A percentile compares a stretch with the other conserved stretches of the same genome.
phyloP scores from a whole-genome alignment of 192 early-diverging fungal genomes.

The Helicostylum pulchrum region DNA sequence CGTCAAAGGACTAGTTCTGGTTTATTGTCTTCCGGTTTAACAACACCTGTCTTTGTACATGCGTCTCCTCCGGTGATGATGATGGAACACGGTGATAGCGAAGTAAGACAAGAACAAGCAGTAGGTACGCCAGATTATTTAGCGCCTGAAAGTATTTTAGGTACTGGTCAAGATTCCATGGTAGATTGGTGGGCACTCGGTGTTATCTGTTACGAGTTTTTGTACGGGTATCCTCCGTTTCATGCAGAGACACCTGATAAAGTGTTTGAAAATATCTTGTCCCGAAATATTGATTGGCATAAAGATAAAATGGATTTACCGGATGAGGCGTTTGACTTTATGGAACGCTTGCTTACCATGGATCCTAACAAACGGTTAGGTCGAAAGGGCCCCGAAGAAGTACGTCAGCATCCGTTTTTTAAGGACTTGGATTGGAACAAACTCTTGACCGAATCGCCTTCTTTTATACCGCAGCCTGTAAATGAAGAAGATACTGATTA shows the following conservation, averaged over 20 bases:
- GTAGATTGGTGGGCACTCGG: conserved; percentile 94
- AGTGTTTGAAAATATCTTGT: conserved; percentile 84
- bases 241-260: conserved; percentile 71
- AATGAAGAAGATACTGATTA: conserved; percentile 86
- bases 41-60: conserved; percentile 9
- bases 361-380: conserved; percentile 67
- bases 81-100: background rate
- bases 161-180: conserved; percentile 75
- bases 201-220: conserved; percentile 85
- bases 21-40: conserved; percentile 7
- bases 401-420: conserved; percentile 78
- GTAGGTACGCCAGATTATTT: conserved; percentile 90
- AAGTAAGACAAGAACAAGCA: conserved; percentile 9
- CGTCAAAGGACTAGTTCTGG: conserved; percentile 9
- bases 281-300: conserved; percentile 70
- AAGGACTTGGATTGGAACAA: conserved; percentile 67
- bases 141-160: conserved; percentile 84
- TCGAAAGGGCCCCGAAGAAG: conserved; percentile 67
- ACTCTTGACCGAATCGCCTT: conserved; percentile 57
- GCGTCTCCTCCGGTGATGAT: background rate
- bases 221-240: conserved; percentile 81
- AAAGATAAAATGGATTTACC: conserved; percentile 69
- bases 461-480: conserved; percentile 79
- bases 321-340: conserved; percentile 72
- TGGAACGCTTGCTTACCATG: conserved; percentile 69